Conservation (phyloP, 2,329 filamentous ascomycete species). For the Cladorrhinum sp. region DNA sequence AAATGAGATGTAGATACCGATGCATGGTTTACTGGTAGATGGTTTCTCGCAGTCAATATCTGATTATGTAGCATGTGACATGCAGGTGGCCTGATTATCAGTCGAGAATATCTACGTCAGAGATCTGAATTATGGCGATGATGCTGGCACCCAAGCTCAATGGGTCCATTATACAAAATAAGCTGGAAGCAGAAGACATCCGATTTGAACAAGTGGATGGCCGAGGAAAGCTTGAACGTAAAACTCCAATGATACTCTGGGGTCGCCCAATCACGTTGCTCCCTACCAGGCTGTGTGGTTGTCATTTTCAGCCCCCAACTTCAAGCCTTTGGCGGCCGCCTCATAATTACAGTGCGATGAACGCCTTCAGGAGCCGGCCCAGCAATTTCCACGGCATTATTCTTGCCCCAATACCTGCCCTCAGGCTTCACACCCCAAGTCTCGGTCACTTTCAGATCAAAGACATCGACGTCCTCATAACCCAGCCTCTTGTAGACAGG, state of each 20-base stretch:
- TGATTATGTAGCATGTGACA: too few species aligned
- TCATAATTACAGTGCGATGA: slow-evolving; percentile 30
- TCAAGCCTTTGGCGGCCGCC: slow-evolving; percentile 18
- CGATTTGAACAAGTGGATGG: background rate
- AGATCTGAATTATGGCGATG: slow-evolving; percentile 17
- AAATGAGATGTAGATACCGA: too few species aligned
- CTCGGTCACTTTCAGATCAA: slow-evolving; percentile 26
- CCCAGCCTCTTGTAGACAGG: slow-evolving; percentile 30
- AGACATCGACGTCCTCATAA: slow-evolving; percentile 28
- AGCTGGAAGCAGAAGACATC: background rate
- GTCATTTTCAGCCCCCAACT: too few species aligned
- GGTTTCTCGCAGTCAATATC: too few species aligned
- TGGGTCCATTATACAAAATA: slow-evolving; percentile 18
- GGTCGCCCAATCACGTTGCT: background rate
- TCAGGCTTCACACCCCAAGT: slow-evolving; percentile 22
- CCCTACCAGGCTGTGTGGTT: too few species aligned
- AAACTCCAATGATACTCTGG: background rate
- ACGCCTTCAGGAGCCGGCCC: slow-evolving; percentile 25
- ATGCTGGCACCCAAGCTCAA: slow-evolving; percentile 14
- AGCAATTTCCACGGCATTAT: slow-evolving; percentile 21
- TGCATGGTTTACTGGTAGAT: too few species aligned
- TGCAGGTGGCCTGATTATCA: too few species aligned
- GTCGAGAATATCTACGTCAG: too few species aligned
- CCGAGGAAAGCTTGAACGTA: too few species aligned
- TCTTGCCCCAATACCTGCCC: slow-evolving; percentile 29